Conservation (phyloP, 1,139 yeast species). For the Zygoascus sp. region DNA sequence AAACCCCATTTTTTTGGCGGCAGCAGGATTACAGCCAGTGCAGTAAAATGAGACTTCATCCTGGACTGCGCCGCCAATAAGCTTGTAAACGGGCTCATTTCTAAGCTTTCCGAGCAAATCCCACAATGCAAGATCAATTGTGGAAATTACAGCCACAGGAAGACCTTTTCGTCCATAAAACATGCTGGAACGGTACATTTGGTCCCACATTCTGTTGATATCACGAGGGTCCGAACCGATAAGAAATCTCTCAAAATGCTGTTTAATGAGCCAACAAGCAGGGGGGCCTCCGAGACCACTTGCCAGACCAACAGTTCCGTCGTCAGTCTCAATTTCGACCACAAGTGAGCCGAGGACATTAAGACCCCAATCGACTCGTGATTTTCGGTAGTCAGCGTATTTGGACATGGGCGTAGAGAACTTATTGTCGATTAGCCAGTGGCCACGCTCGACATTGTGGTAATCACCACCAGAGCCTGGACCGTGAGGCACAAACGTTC, state of each 20-base stretch:
- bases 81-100: constrained; percentile 47
- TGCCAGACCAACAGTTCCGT: constrained; percentile 47
- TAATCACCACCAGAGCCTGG: constrained; percentile 49
- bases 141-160: constrained; percentile 45
- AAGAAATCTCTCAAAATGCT: constrained; percentile 45
- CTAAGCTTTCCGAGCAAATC: constrained; percentile 47
- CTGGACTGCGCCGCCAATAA: constrained; percentile 48
- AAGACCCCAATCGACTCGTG: constrained; percentile 48
- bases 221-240: constrained; percentile 46
- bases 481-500: constrained; percentile 42
- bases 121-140: constrained; percentile 47
- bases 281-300: constrained; percentile 53
- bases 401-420: constrained; percentile 49
- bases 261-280: constrained; percentile 46
- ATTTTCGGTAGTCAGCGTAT: constrained; percentile 41
- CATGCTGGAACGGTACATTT: constrained; percentile 47
- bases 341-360: constrained; percentile 49
- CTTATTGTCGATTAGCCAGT: constrained; percentile 45
- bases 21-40: constrained; percentile 45
- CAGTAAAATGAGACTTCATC: constrained; percentile 45
- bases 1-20: constrained; percentile 46
- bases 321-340: constrained; percentile 45
- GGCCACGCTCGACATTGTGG: constrained; percentile 46
- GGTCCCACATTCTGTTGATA: constrained; percentile 44
- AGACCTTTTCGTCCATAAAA: constrained; percentile 49